Evolutionary conservation across 345 rosid genomes (phyloP).

Genomic region (Mangifera indica): DNA sequence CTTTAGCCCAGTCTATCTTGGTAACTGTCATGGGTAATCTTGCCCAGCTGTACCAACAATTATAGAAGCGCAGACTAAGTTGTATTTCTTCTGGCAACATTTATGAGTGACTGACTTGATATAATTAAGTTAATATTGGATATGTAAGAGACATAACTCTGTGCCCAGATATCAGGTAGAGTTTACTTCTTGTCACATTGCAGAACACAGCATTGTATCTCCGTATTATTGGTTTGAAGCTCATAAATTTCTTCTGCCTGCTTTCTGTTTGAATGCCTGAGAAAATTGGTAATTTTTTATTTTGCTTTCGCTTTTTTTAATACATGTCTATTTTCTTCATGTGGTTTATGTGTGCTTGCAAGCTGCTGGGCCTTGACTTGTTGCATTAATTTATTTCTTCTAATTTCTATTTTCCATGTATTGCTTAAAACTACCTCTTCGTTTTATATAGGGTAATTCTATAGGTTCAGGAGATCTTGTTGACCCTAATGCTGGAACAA

Average conservation of each 20-base stretch:
- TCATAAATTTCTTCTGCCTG: not conserved
- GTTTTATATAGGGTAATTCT: conserved; percentile 23
- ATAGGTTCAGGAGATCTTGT: too few species aligned
- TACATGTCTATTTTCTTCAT: conserved; percentile 1
- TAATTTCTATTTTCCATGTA: not conserved
- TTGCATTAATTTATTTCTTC: not conserved
- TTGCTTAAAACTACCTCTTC: not conserved
- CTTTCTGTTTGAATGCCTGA: too few species aligned
- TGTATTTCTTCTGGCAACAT: too few species aligned
- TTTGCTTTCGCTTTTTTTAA: not conserved
- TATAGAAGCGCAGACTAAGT: not conserved
- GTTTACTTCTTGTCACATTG: not conserved
- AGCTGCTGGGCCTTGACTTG: not conserved
- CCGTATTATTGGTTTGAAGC: not conserved
- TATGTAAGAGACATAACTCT: not conserved
- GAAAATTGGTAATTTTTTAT: too few species aligned
- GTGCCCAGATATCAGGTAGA: conserved; percentile 5
- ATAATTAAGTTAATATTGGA: too few species aligned
- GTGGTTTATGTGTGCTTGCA: not conserved
- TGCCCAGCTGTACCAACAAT: not conserved
- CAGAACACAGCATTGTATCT: not conserved
- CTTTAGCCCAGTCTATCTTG: not conserved
- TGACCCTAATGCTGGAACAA: too few species aligned
- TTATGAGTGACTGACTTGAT: too few species aligned
- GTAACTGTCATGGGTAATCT: not conserved